phyloP scores from a whole-genome alignment of 257 asterid species.

The Nicotiana attenuata region DNA sequence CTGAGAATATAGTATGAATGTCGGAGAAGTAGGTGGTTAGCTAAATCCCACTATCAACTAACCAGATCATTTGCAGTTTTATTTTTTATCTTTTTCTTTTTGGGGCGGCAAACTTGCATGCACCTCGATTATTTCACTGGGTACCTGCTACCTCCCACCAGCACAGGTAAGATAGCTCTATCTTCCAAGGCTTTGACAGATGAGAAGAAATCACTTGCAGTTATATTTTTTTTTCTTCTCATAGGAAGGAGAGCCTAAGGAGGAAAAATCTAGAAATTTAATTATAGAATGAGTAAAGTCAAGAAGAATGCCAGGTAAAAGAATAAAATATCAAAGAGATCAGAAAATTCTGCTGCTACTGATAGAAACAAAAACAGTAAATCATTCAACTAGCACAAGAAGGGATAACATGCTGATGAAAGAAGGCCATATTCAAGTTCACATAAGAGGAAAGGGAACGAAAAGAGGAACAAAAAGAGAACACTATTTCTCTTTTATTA shows the following conservation, averaged over 20 bases:
- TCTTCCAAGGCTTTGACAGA: background rate
- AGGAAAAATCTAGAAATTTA: slow-evolving; percentile 2
- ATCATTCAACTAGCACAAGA: slow-evolving; percentile 1
- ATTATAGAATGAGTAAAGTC: background rate
- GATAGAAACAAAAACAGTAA: background rate
- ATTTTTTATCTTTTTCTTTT: background rate
- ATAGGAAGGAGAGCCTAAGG: background rate
- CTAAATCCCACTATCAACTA: background rate
- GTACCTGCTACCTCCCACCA: background rate
- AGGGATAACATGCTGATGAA: background rate
- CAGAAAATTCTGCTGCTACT: background rate
- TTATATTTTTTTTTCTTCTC: background rate
- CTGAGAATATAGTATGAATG: slow-evolving; percentile 36
- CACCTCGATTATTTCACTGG: background rate
- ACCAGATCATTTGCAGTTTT: background rate
- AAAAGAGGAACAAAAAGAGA: background rate
- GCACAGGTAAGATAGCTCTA: background rate
- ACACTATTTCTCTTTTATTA: background rate
- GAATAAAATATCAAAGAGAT: background rate
- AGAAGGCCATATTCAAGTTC: background rate
- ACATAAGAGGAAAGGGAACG: background rate
- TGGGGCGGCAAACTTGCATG: background rate
- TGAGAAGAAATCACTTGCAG: background rate
- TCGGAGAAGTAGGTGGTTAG: slow-evolving; percentile 6
- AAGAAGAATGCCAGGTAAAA: background rate